Evolutionary conservation across 1,284 basidiomycete genomes (phyloP).

Genomic region (Takashimella tepidaria): DNA sequence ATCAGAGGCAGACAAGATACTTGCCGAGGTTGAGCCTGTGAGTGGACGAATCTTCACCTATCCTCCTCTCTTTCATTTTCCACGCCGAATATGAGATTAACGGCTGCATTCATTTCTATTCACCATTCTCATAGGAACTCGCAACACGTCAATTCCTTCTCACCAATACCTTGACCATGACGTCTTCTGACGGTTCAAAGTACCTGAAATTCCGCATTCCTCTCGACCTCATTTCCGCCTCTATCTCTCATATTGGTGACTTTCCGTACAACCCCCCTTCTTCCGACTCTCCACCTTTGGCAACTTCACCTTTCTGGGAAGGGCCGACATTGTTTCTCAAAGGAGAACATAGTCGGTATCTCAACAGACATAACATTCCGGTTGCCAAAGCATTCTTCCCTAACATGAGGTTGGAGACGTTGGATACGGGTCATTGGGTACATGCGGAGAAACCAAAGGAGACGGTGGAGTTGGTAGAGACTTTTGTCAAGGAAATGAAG

Average conservation of each 20-base stretch:
- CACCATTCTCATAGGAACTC: slow-evolving; percentile 36
- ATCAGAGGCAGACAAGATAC: slow-evolving; percentile 52
- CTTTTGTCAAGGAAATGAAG: slow-evolving; percentile 28
- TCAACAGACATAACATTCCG: slow-evolving; percentile 53
- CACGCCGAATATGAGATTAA: too few species aligned
- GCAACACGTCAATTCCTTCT: slow-evolving; percentile 55
- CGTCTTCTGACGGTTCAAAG: slow-evolving; percentile 16
- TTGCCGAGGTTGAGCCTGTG: slow-evolving; percentile 50
- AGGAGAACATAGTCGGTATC: slow-evolving; percentile 52
- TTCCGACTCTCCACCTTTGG: slow-evolving; percentile 15
- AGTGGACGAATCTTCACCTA: slow-evolving; percentile 14
- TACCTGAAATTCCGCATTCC: slow-evolving; percentile 53
- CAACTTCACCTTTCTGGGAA: slow-evolving; percentile 38
- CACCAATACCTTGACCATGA: slow-evolving; percentile 51
- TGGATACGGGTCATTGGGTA: slow-evolving; percentile 49
- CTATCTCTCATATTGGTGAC: slow-evolving; percentile 51
- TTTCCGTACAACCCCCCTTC: slow-evolving; percentile 51
- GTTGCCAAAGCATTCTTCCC: slow-evolving; percentile 52
- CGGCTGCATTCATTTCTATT: background rate
- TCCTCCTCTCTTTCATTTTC: too few species aligned
- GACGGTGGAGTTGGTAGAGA: slow-evolving; percentile 36
- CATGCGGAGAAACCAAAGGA: slow-evolving; percentile 46
- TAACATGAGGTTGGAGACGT: slow-evolving; percentile 42
- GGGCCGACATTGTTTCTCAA: slow-evolving; percentile 54
- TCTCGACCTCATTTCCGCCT: slow-evolving; percentile 46